Evolutionary conservation across 2,329 filamentous ascomycete species (phyloP).

Genomic region (Trichoderma asperellum): DNA sequence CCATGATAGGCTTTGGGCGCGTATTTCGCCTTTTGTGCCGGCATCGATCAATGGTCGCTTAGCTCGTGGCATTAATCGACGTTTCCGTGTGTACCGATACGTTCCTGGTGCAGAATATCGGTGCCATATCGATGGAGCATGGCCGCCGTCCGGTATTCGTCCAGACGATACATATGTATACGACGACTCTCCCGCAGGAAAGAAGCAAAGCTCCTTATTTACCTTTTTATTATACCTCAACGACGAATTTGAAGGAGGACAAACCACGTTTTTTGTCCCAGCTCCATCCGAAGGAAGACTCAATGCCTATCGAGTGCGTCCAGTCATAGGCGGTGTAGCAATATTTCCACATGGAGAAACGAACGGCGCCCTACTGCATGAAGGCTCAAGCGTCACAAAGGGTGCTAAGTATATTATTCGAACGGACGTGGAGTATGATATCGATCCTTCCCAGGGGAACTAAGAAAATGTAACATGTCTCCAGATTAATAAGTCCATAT

Average conservation of each 20-base stretch:
- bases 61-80: constrained; percentile 67
- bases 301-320: constrained; percentile 70
- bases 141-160: constrained; percentile 70
- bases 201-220: constrained; percentile 68
- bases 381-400: constrained; percentile 70
- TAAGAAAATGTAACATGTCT: background rate
- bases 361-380: constrained; percentile 66
- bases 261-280: constrained; percentile 73
- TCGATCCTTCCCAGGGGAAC: constrained; percentile 43
- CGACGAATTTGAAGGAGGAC: constrained; percentile 71
- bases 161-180: constrained; percentile 65
- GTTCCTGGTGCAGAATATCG: constrained; percentile 74
- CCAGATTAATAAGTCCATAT: background rate
- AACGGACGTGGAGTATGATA: constrained; percentile 72
- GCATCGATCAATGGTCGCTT: constrained; percentile 56
- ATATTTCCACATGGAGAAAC: constrained; percentile 73
- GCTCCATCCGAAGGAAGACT: constrained; percentile 65
- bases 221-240: constrained; percentile 73
- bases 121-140: constrained; percentile 72
- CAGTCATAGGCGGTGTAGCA: constrained; percentile 69
- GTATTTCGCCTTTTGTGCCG: constrained; percentile 63
- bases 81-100: constrained; percentile 73
- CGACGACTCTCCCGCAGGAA: constrained; percentile 62
- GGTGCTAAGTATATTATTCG: constrained; percentile 71
- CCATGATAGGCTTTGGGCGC: constrained; percentile 64